A percentile compares a stretch with the other conserved stretches of the same genome.
Evolutionary conservation across 805 yeast genomes (phyloP).

Genomic region (Yamadazyma laniorum): DNA sequence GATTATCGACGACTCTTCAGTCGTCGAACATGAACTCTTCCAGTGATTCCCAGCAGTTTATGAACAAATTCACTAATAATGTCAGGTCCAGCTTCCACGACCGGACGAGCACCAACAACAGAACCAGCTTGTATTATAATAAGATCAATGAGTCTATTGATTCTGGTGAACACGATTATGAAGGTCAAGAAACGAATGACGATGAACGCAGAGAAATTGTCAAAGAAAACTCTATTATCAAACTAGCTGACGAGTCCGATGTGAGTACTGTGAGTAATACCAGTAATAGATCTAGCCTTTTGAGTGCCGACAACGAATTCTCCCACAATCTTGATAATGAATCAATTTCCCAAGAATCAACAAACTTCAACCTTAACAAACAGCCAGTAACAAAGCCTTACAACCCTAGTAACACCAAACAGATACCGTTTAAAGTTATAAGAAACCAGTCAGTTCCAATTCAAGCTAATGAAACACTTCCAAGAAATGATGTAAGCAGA

Average conservation of each 20-base stretch:
- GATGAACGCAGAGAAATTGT: constrained; percentile 4
- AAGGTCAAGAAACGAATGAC: background rate
- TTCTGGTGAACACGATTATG: constrained; percentile 1
- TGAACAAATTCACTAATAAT: constrained; percentile 39
- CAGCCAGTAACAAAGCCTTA: background rate
- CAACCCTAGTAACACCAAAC: constrained; percentile 5
- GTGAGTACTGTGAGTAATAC: constrained; percentile 24
- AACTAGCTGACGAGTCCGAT: constrained; percentile 18
- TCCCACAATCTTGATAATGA: background rate
- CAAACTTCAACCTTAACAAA: constrained; percentile 8
- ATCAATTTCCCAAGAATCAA: background rate
- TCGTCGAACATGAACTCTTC: constrained; percentile 27
- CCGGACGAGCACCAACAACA: constrained; percentile 5
- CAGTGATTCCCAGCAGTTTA: constrained; percentile 40
- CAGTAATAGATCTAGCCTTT: constrained; percentile 25
- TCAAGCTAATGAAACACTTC: constrained; percentile 20
- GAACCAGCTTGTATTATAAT: constrained; percentile 32
- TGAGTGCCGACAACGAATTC: constrained; percentile 14
- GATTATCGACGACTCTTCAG: constrained; percentile 38
- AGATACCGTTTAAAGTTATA: constrained; percentile 19
- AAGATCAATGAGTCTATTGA: constrained; percentile 26
- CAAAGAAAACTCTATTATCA: constrained; percentile 10
- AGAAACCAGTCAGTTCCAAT: constrained; percentile 13
- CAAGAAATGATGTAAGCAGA: constrained; percentile 26
- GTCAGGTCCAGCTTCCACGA: constrained; percentile 18